Evolutionary conservation across 768 basidiomycete genomes (phyloP), one percentile per base, ranked within the genome.

Genomic region (Amanita exitialis): DNA sequence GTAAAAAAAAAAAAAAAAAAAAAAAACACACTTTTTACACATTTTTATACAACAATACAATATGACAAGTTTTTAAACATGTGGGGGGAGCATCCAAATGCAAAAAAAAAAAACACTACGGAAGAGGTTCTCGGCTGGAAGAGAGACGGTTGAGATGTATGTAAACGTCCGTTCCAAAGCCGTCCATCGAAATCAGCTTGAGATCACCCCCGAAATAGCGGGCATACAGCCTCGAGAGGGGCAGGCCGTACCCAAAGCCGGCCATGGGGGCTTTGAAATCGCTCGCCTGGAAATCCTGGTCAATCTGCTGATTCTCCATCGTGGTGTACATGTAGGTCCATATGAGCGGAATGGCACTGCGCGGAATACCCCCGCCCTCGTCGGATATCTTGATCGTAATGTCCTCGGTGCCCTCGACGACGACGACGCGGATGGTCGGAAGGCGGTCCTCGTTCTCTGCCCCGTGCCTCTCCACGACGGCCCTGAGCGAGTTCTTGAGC

Each of bases 251-350:
- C 5, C 90, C 89, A 57, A 88, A 96, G 0, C 96, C 95, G 34
- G 95, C 95, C 92, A 98, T 94, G 0, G 95, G 95, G 2, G 95
- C 95, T 64, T 91, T 86, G 66, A 98, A 97, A 64, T 98, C 93
- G 49, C 80, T 84, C 39, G 80, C 83, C 56, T 84, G 78, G 58
- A 92, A 88, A 55, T 90, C 80, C 65, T 83, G 80, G 56, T 83
- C 86, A 42, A 89, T 77, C 13, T 74, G 77, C 65, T 83, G 78
- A 10, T 77, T 74, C 63, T 79, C 76, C 88, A 89, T 87, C 10
- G 85, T 91, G 46, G 90, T 91, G 58, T 91, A 91, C 90, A 96
- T 95, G 65, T 93, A 98, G 52, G 95, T 99, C 96, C 96, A 99
- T 48, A 99, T 95, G 42, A 94, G 75, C 6, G 93, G 91, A 13